phyloP scores from a whole-genome alignment of 768 basidiomycete genomes.

The Tricholoma sp. region DNA sequence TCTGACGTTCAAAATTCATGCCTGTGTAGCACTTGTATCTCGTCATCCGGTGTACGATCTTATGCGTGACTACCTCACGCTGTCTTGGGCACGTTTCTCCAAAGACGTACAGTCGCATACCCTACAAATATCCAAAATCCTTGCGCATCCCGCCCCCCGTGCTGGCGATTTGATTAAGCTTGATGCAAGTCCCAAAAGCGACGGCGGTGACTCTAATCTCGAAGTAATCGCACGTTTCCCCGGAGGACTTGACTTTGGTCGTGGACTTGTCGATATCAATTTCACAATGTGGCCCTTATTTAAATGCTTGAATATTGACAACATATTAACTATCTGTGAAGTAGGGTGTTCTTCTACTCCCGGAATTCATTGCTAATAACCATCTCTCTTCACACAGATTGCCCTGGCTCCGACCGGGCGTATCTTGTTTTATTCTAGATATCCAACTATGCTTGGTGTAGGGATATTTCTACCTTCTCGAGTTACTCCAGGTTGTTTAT shows the following conservation, averaged over 20 bases:
- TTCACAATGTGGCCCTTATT: conserved; percentile 98
- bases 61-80: conserved; percentile 93
- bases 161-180: conserved; percentile 83
- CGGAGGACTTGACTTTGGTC: conserved; percentile 90
- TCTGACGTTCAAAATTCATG: conserved; percentile 8
- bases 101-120: conserved; percentile 94
- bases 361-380: not conserved
- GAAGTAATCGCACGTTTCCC: conserved; percentile 89
- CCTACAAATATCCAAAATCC: conserved; percentile 82
- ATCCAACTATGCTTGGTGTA: conserved; percentile 89
- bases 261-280: conserved; percentile 88
- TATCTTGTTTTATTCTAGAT: conserved; percentile 81
- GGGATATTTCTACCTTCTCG: conserved; percentile 15
- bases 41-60: conserved; percentile 92
- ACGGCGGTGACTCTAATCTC: conserved; percentile 47
- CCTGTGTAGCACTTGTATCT: conserved; percentile 70
- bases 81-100: conserved; percentile 91
- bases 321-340: conserved; percentile 90
- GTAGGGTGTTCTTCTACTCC: conserved; percentile 28
- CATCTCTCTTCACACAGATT: conserved; percentile 56
- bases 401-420: conserved; percentile 85
- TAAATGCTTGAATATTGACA: conserved; percentile 88
- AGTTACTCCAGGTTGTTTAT: not conserved
- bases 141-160: conserved; percentile 82
- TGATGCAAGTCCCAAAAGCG: conserved; percentile 68